Base-by-base conservation (phyloP, 768 basidiomycete species). In the Tylopilus balloui region DNA sequence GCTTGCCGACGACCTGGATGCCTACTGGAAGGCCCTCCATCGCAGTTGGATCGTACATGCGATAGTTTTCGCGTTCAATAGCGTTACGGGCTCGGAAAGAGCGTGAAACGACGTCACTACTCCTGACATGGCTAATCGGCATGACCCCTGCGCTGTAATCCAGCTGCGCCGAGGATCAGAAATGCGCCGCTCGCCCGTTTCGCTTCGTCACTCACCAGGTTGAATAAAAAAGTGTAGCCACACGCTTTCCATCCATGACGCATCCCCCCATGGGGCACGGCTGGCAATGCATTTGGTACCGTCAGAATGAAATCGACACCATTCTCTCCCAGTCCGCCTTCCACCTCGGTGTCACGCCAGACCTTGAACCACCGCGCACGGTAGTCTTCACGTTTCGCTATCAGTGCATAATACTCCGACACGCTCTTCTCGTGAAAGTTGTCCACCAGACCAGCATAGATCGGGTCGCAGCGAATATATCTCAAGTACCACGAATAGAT, bases 211-310 rank as follows among this genome's bases (percentile, higher is more conserved):
- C 76, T 46, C 38, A 84, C 84, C 58, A 87, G 54, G 51, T 83
- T 88, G 68, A 83, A 88, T 27, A 88, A 57, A 57, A 81, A 79
- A 0, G 83, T 80, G 59, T 84, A 85, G 7, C 77, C 78, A 8
- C 79, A 78, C 37, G 80, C 78, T 66, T 78, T 74, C 57, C 80
- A 70, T 14, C 77, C 76, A n/a, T 76, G 75, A 51, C 75, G 74
- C 56, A 74, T 77, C 3, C 73, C 73, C 2, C 75, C 72, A 44
- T 81, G 73, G 37, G 76, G 73, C 19, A 83, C 65, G 0, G 84
- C 84, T 2, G 84, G 81, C 36, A 80, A 66, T n/a, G 80, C 72
- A 55, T 80, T 77, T 12, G 80, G 81, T 6, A 80, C 82, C 2
- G 77, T 84, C 45, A 83, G 63, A 19, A 84, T 68, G 61, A 81